These are phyloP conservation scores for Astrothelium macrocarpum DNA, from an alignment of 495 filamentous ascomycete species.

Conservation along the genomic window DNA sequence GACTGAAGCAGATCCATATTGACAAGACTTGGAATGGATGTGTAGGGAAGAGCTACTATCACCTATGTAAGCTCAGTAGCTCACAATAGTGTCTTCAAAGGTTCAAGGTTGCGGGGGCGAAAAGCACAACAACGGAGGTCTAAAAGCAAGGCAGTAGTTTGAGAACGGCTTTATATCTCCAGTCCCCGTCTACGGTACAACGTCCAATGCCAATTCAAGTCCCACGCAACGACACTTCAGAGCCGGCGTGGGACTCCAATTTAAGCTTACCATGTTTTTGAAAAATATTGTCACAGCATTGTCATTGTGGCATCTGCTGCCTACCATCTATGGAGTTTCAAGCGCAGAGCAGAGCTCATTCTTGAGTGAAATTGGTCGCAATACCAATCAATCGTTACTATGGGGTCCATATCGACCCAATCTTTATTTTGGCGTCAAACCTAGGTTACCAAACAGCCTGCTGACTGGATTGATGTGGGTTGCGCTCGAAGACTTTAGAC, in stretches of 20 bases:
- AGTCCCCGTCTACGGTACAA: background rate
- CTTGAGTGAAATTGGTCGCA: constrained; percentile 28
- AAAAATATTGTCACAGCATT: background rate
- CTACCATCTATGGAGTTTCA: background rate
- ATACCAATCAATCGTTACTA: constrained; percentile 76
- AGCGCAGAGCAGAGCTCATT: background rate
- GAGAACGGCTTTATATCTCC: background rate
- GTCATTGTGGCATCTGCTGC: background rate
- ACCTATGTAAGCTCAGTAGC: background rate
- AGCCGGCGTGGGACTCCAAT: background rate
- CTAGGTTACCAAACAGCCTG: constrained; percentile 77
- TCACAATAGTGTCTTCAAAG: too few species aligned
- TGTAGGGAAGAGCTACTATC: background rate
- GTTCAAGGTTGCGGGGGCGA: background rate
- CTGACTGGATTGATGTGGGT: constrained; percentile 83
- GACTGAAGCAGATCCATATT: constrained; percentile 88
- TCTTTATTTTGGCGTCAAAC: constrained; percentile 88
- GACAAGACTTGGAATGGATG: background rate
- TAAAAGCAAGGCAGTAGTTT: background rate
- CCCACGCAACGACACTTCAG: background rate
- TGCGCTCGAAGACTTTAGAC: constrained; percentile 69
- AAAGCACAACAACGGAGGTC: constrained; percentile 1
- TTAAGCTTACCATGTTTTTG: background rate
- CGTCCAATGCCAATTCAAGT: background rate
- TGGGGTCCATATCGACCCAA: constrained; percentile 97